Evolutionary conservation across 2,329 filamentous ascomycete genomes (phyloP), one percentile per base, ranked within the genome.

Genomic region (Fusarium sp.): DNA sequence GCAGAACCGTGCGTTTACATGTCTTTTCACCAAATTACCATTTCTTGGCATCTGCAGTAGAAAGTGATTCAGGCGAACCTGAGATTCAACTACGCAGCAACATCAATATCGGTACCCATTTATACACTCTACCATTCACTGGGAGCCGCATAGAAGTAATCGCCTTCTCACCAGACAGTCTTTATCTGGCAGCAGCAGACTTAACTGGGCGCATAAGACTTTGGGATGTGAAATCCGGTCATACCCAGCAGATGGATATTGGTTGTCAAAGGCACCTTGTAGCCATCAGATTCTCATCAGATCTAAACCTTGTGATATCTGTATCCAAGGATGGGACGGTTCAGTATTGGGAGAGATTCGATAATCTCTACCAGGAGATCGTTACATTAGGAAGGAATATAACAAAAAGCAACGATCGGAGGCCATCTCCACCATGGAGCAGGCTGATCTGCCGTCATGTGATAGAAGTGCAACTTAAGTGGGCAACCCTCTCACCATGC

Each of bases 371-470:
- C n/a, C 39, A 16, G 10, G 39, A 42, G 10, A 11, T 42, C 15
- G 15, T 41, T 4, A 1, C 22, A 41, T 14, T 8, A n/a, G 0
- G 38, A 0, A 7, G 13, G 4, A n/a, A 22, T 22, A 0, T 39
- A 14, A 1, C 33, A 16, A 16, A 16, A 35, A 10, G 15, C 7
- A 16, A 7, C 33, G 15, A 35, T 1, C 1, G 5, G 33, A 10
- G 6, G 33, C 13, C 31, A 33, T 33, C 31, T 33, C 13, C 14
- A 33, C 31, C 3, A n/a, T n/a, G n/a, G n/a, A n/a, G n/a, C n/a
- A n/a, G n/a, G n/a, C n/a, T n/a, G n/a, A n/a, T n/a, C n/a, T n/a
- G n/a, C n/a, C n/a, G n/a, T n/a, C n/a, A n/a, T 33, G 31, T 12
- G 31, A 33, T 14, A 2, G 33, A 8, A 38, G 20, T 22, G 20